Conservation (phyloP, 2,329 filamentous ascomycete species). For the Pseudocercospora macadamiae region DNA sequence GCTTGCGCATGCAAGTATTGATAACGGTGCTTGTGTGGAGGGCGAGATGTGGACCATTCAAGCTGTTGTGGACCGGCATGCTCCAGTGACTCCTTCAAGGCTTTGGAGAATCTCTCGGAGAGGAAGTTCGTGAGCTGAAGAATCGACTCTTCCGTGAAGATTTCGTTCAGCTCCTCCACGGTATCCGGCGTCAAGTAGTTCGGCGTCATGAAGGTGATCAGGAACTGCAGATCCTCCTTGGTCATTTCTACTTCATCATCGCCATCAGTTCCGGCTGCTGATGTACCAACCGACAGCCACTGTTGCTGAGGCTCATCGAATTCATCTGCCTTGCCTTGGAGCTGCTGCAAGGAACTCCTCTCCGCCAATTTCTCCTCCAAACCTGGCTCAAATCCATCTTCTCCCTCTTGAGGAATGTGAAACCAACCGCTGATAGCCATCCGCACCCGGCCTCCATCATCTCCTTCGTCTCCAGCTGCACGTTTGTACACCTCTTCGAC, state of each 20-base stretch:
- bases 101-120: conserved; percentile 72
- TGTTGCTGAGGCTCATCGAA: conserved; percentile 78
- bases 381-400: conserved; percentile 87
- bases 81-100: conserved; percentile 72
- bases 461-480: conserved; percentile 61
- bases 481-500: conserved; percentile 93
- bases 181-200: conserved; percentile 92
- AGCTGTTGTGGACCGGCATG: conserved; percentile 57
- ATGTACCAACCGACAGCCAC: conserved; percentile 52
- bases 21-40: conserved; percentile 94
- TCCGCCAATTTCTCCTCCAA: conserved; percentile 85
- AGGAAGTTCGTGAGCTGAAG: conserved; percentile 81
- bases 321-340: conserved; percentile 87
- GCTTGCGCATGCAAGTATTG: conserved; percentile 68
- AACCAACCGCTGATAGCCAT: conserved; percentile 99
- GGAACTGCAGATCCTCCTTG: conserved; percentile 81
- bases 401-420: conserved; percentile 92
- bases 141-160: conserved; percentile 81
- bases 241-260: conserved; percentile 65
- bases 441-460: conserved; percentile 75
- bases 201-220: conserved; percentile 87
- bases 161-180: conserved; percentile 75
- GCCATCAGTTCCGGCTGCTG: conserved; percentile 59
- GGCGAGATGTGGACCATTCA: conserved; percentile 59
- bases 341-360: conserved; percentile 87